A percentile compares a stretch with the other conserved stretches of the same genome.
phyloP scores from a whole-genome alignment of 2,329 filamentous ascomycete species.

The Colletotrichum spaethianum region DNA sequence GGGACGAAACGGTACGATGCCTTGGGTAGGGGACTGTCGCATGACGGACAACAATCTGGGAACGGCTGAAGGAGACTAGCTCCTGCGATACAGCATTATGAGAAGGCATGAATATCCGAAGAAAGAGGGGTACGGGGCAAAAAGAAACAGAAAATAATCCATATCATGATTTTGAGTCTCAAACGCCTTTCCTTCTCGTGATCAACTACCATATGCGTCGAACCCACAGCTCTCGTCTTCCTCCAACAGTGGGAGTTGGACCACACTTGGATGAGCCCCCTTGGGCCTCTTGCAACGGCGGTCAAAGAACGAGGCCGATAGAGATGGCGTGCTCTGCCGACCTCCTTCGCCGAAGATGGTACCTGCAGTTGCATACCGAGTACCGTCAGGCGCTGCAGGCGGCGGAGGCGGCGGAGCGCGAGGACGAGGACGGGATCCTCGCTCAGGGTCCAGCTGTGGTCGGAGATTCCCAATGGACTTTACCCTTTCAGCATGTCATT shows the following conservation, averaged over 20 bases:
- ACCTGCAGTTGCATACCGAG: slow-evolving; percentile 24
- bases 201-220: not conserved
- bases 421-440: too few relatives aligned
- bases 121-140: not conserved
- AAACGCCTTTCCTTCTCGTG: not conserved
- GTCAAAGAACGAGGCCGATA: not conserved
- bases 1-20: not conserved
- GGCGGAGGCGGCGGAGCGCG: slow-evolving; percentile 9
- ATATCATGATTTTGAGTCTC: not conserved
- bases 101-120: not conserved
- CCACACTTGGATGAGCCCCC: not conserved
- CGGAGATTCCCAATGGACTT: not conserved
- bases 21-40: slow-evolving; percentile 4
- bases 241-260: not conserved
- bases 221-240: not conserved
- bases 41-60: slow-evolving; percentile 10
- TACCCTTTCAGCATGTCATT: slow-evolving; percentile 6
- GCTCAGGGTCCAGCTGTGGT: slow-evolving; percentile 20
- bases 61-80: not conserved
- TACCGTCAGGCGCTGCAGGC: slow-evolving; percentile 15
- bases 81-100: slow-evolving; percentile 14
- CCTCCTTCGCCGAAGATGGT: slow-evolving; percentile 11
- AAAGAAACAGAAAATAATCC: not conserved
- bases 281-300: not conserved
- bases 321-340: slow-evolving; percentile 21